Evolutionary conservation across 208 protist species (phyloP).

Genomic region (Spongospora subterranea): DNA sequence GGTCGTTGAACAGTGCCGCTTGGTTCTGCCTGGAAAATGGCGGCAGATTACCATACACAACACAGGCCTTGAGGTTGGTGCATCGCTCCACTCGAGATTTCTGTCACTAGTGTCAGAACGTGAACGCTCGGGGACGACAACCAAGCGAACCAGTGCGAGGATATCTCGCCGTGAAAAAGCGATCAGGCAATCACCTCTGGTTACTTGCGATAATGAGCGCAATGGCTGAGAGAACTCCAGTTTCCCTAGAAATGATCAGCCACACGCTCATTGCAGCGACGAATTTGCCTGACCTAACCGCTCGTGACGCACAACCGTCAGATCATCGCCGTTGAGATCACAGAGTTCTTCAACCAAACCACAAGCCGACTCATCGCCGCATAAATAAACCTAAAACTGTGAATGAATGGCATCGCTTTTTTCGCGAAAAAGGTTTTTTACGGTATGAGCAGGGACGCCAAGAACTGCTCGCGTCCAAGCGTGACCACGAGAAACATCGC

Average conservation of each 20-base stretch:
- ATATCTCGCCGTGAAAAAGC: constrained; percentile 58
- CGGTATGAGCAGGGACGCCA: constrained; percentile 78
- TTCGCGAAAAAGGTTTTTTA: background rate
- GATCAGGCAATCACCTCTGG: constrained; percentile 64
- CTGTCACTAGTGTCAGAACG: background rate
- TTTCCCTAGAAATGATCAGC: background rate
- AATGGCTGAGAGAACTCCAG: background rate
- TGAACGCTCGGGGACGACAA: background rate
- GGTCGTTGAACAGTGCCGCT: constrained; percentile 83
- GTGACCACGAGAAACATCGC: constrained; percentile 85
- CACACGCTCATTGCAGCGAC: background rate
- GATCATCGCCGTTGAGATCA: constrained; percentile 50
- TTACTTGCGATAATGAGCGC: constrained; percentile 3
- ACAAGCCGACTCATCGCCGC: constrained; percentile 54
- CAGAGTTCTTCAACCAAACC: constrained; percentile 35
- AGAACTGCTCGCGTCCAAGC: constrained; percentile 91
- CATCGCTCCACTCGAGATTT: constrained; percentile 62
- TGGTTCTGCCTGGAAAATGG: constrained; percentile 83
- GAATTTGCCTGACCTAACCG: background rate
- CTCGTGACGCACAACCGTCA: constrained; percentile 38
- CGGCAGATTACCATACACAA: constrained; percentile 90
- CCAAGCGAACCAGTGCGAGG: background rate
- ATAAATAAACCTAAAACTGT: constrained; percentile 58
- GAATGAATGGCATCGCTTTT: background rate
- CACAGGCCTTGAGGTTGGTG: constrained; percentile 74